These are phyloP conservation scores for Sporothrix protearum DNA, from an alignment of 2,329 filamentous ascomycete genomes.

Conservation along the genomic window DNA sequence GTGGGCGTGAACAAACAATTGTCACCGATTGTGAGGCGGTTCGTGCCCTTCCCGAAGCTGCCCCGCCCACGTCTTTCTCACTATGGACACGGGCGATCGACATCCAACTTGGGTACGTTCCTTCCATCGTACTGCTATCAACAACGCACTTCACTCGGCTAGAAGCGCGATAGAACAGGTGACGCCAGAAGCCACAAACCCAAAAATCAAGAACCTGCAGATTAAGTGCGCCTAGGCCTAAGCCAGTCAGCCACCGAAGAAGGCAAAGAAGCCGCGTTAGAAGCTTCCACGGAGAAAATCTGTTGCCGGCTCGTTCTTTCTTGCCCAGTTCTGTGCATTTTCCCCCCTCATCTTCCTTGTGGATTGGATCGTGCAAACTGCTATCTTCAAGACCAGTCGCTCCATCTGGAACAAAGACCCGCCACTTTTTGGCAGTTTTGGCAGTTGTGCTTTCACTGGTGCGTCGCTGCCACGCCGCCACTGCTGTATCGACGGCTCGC, in stretches of 20 bases:
- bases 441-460: not conserved
- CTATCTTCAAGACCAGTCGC: not conserved
- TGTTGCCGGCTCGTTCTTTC: not conserved
- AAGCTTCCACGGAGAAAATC: not conserved
- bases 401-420: not conserved
- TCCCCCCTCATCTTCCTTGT: too few relatives aligned
- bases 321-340: not conserved
- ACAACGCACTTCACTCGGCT: not conserved
- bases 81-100: not conserved
- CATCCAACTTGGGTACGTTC: not conserved
- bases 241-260: conserved; percentile 18
- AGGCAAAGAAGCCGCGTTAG: not conserved
- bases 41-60: not conserved
- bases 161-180: not conserved
- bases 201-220: conserved; percentile 7
- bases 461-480: not conserved
- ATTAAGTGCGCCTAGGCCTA: conserved; percentile 8
- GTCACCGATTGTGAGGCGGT: not conserved
- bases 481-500: conserved; percentile 3
- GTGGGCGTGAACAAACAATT: not conserved
- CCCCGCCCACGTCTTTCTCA: not conserved
- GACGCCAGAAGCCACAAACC: not conserved
- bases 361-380: too few relatives aligned
- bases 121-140: not conserved
- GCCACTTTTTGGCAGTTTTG: not conserved